A percentile compares a stretch with the other conserved stretches of the same genome.
These are phyloP conservation scores for Domatiomyces globalis DNA, from an alignment of 2,329 filamentous ascomycete genomes.

Conservation along the genomic window DNA sequence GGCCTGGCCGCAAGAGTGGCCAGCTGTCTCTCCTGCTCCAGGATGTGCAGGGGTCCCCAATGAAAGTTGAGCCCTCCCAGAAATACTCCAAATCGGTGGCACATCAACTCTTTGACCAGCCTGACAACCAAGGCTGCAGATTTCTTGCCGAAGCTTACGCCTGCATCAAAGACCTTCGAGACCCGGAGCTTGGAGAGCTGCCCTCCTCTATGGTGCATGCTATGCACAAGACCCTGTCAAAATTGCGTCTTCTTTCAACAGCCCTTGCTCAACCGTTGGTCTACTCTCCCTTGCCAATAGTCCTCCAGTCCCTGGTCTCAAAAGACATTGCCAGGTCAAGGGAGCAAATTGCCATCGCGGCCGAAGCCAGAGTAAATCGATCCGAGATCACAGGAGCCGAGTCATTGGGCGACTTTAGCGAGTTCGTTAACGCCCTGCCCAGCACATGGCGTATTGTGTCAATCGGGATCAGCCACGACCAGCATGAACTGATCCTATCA, in stretches of 20 bases:
- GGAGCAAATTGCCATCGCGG: conserved; percentile 6
- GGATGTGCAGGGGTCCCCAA: neutral
- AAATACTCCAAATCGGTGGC: conserved; percentile 3
- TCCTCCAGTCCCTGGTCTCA: conserved; percentile 9
- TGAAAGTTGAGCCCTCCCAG: neutral
- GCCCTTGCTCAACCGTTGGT: conserved; percentile 11
- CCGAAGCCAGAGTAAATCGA: conserved; percentile 1
- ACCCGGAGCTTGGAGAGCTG: neutral
- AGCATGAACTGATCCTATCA: conserved; percentile 77
- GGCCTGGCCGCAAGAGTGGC: conserved; percentile 38
- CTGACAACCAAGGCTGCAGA: neutral
- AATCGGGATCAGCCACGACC: conserved; percentile 65
- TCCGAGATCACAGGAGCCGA: conserved; percentile 4
- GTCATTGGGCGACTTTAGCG: neutral
- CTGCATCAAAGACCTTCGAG: neutral
- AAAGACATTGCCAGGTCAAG: conserved; percentile 9
- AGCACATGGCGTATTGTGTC: conserved; percentile 73
- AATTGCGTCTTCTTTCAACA: conserved; percentile 15
- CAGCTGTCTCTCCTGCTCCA: conserved; percentile 15
- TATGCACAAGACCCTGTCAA: conserved; percentile 9
- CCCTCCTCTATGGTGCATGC: conserved; percentile 12
- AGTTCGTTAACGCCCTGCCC: conserved; percentile 62
- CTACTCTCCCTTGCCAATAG: conserved; percentile 10
- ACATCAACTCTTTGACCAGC: neutral
- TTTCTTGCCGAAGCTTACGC: conserved; percentile 9